Base-by-base conservation (phyloP, 2,329 filamentous ascomycete genomes). In the Trichoderma koningiopsis region DNA sequence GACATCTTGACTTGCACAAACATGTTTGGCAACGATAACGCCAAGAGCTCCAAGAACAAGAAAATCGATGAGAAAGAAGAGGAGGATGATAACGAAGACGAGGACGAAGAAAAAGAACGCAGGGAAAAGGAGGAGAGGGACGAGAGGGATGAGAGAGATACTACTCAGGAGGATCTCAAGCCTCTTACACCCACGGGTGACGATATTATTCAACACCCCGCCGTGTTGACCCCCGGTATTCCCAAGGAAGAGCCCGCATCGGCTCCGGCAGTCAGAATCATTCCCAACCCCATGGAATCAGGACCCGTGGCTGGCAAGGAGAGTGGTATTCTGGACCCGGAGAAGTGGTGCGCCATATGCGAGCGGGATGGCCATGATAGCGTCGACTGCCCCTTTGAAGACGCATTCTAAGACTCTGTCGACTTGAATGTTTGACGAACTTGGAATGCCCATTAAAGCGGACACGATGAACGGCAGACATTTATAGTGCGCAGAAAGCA, bases 351-450 rank as follows among this genome's bases (percentile, higher is more conserved):
- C 80, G 96, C 96, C 19, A 85, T 98, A 56, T 99, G 96, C 78
- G 96, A 99, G 83, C 89, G 93, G 71, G 96, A 99, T 76, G 96
- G 96, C 16, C 96, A 99, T 78, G 92, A 97, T 80, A 97, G 95
- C 76, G 94, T 97, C 71, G 93, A 96, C 79, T 97, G 94, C 80
- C 94, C 94, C 14, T 92, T 97, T 80, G 94, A 97, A 81, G 93
- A 96, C 79, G 89, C 89, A 35, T 92, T 90, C 72, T 90, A 82
- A 79, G 68, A 16, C 8, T 24, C 19, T 53, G 60, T 63, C 43
- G 7, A 61, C n/a, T 49, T n/a, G 58, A 13, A 61, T 49, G 19
- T 24, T 27, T 53, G 65, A 64, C 29, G 35, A 52, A 19, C 11
- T 33, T 57, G 8, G 56, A 47, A 57, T n/a, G 11, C 33, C 33